Evolutionary conservation across 148 eudicot genomes (phyloP).

Genomic region (Diospyros lotus): DNA sequence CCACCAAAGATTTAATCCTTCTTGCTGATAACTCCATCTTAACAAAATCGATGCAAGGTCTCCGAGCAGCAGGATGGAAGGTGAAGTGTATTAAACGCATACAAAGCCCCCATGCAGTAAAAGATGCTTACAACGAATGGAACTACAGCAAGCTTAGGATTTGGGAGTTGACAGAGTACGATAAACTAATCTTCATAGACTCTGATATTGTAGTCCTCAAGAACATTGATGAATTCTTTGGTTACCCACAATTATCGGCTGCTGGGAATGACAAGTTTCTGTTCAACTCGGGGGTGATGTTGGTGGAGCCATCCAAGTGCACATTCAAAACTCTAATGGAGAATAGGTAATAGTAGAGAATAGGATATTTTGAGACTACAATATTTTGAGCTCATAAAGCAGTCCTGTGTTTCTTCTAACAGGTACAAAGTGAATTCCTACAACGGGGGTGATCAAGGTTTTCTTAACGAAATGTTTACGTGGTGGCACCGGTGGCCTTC

Average conservation of each 20-base stretch:
- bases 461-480: slow-evolving; percentile 52
- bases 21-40: slow-evolving; percentile 55
- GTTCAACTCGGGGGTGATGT: slow-evolving; percentile 67
- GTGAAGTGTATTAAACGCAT: slow-evolving; percentile 44
- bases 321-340: slow-evolving; percentile 42
- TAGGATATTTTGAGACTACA: too few relatives aligned
- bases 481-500: slow-evolving; percentile 65
- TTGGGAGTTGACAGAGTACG: slow-evolving; percentile 57
- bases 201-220: slow-evolving; percentile 45
- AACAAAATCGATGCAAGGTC: slow-evolving; percentile 34
- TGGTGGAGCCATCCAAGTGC: slow-evolving; percentile 64
- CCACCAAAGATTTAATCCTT: slow-evolving; percentile 58
- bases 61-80: slow-evolving; percentile 58
- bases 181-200: slow-evolving; percentile 58
- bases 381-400: too few relatives aligned
- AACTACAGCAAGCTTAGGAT: slow-evolving; percentile 71
- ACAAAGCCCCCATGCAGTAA: slow-evolving; percentile 39
- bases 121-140: slow-evolving; percentile 47
- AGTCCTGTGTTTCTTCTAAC: too few relatives aligned
- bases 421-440: slow-evolving; percentile 28
- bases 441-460: slow-evolving; percentile 76
- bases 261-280: slow-evolving; percentile 27
- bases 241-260: slow-evolving; percentile 55
- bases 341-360: neutral
- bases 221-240: slow-evolving; percentile 54